Base-by-base conservation (phyloP, 331 rosid genomes). In the Rosa hybrid region DNA sequence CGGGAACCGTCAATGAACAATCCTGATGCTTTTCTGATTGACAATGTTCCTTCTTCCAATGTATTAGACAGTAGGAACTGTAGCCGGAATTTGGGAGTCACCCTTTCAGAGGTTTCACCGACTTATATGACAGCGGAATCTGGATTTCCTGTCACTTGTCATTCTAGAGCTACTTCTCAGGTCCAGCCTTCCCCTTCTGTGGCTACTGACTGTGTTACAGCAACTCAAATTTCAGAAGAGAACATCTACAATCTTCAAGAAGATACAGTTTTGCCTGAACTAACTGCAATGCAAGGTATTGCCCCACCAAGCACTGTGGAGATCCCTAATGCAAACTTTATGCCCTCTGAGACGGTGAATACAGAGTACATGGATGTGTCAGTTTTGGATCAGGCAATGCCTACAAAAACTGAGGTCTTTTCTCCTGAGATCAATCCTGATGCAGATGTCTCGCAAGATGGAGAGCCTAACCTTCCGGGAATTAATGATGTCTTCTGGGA, bases 401-500 rank as follows among this genome's bases (percentile, higher is more conserved):
- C 78, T 57, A 56, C 77, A 69, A 83, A 86, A 42, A 54, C 71
- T 46, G 84, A 77, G 64, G 73, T 48, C 41, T 75, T 79, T 75
- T 78, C 86, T 65, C 75, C 87, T 9, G 81, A 81, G 25, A 68
- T 8, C 49, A 10, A 42, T 68, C 49, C 79, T 39, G 84, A 82
- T 23, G 81, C 60, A 45, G 78, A 81, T 5, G 76, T 74, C 18
- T 50, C 23, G 41, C 53, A 44, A 20, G 89, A 84, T 62, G 92
- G 51, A 64, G 67, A 78, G 67, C 79, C 90, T 51, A 81, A 77
- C 71, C 92, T 91, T 60, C 89, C 90, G 11, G 88, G 91, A 57
- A 86, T 89, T 27, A 83, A 78, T 59, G 97, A 92, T 82, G 81
- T 78, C 46, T 90, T 92, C 82, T 90, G 96, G 97, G 94, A 92